Evolutionary conservation across 805 yeast species (phyloP), one percentile per base, ranked within the genome.

Genomic region (Kuraishia piskuri): DNA sequence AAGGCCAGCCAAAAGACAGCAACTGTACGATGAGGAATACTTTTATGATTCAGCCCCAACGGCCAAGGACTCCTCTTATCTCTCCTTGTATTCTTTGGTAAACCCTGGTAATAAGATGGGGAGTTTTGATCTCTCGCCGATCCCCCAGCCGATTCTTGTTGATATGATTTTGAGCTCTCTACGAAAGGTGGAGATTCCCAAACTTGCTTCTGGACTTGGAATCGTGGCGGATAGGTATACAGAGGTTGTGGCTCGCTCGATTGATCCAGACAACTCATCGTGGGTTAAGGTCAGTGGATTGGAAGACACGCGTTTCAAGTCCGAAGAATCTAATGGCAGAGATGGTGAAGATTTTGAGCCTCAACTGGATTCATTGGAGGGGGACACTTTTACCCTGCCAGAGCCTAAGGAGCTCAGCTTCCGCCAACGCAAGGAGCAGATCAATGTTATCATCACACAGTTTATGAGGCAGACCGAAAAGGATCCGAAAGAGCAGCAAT

Each of bases 151-250:
- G 51, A 73, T 86, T 0, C 76, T 90, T 53, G 77, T 76, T 22
- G 76, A 79, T 48, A 84, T 85, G 77, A 88, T 85, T 17, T 71
- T 80, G 53, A 78, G 80, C 1, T 90, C 96, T 0, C 71, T 94
- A 53, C 71, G 75, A 19, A 77, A 77, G 47, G 79, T 80, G 0
- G 78, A 79, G 50, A 69, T 76, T 0, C 71, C 72, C 2, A 77
- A 75, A 55, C 72, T 92, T 23, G 72, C 80, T 17, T 78, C 81
- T 52, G 95, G 89, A 1, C 69, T 90, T 55, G 79, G 80, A n/a
- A 81, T 88, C 46, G 79, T 89, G 5, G 74, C 82, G 17, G 78
- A 84, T 10, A 75, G 97, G 56, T 88, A 86, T 61, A 68, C 75
- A 10, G 78, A 77, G 61, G 71, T 76, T 19, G 63, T 70, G 59